Conservation (phyloP, 257 asterid species). For the Lycium barbarum region DNA sequence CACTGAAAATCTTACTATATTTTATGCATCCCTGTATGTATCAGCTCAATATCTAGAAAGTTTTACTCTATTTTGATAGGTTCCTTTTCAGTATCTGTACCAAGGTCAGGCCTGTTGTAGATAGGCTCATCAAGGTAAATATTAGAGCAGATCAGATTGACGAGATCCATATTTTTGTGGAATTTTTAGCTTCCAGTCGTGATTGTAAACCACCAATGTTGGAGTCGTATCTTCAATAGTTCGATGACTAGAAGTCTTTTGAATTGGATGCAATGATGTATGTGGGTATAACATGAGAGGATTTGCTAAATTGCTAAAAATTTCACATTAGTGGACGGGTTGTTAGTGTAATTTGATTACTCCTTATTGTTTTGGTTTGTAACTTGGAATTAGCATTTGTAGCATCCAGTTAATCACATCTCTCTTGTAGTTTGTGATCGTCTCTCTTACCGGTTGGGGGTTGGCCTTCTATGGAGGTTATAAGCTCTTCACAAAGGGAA, state of each 20-base stretch:
- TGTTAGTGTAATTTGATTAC: not conserved
- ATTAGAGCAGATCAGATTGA: not conserved
- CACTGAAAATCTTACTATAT: conserved; percentile 7
- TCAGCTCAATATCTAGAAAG: conserved; percentile 3
- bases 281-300: not conserved
- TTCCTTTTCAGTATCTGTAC: not conserved
- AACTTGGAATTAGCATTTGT: not conserved
- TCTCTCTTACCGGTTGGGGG: conserved; percentile 85
- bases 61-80: not conserved
- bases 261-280: not conserved
- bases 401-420: not conserved
- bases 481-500: conserved; percentile 71
- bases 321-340: not conserved
- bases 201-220: not conserved
- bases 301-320: not conserved
- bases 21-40: not conserved
- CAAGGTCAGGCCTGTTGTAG: not conserved
- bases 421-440: conserved; percentile 77
- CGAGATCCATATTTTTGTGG: not conserved
- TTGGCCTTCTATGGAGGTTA: conserved; percentile 61
- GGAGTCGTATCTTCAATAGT: not conserved
- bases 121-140: not conserved
- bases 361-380: not conserved
- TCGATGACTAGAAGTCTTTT: not conserved
- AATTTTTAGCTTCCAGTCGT: not conserved